Percentiles rank a stretch among this genome's conserved stretches.
phyloP scores from a whole-genome alignment of 164 flowering plant genomes.

The Tinospora cordifolia region DNA sequence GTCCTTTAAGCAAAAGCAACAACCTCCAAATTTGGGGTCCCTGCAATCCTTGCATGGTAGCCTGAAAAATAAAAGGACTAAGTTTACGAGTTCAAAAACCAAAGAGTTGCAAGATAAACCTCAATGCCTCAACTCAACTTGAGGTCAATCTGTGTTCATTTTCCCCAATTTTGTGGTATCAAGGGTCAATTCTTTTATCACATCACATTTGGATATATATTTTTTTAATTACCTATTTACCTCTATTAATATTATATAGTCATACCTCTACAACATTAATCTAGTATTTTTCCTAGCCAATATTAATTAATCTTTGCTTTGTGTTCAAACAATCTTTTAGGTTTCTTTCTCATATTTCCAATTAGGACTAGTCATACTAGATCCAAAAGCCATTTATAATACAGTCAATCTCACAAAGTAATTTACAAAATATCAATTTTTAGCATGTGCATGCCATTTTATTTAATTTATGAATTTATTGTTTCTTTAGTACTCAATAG shows the following conservation, averaged over 20 bases:
- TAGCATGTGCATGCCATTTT: background rate
- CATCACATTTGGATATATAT: background rate
- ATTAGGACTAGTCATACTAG: too few species aligned
- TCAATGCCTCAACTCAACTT: background rate
- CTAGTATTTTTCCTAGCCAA: too few species aligned
- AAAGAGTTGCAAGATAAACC: background rate
- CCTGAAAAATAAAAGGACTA: slow-evolving; percentile 39
- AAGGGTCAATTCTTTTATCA: background rate
- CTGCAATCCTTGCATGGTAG: slow-evolving; percentile 97
- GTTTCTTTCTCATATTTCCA: too few species aligned
- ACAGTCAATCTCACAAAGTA: too few species aligned
- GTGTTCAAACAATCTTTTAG: too few species aligned
- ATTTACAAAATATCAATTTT: background rate
- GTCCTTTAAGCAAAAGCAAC: slow-evolving; percentile 88
- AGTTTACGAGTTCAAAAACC: background rate
- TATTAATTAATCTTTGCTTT: too few species aligned
- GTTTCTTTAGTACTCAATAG: background rate
- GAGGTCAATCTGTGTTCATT: background rate
- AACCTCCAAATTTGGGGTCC: slow-evolving; percentile 98
- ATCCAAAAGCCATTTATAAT: too few species aligned
- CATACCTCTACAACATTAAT: background rate
- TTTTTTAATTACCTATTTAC: too few species aligned
- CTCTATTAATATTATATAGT: background rate
- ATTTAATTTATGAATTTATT: background rate
- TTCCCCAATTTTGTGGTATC: background rate